Percentiles rank a stretch among this genome's conserved stretches.
Conservation (phyloP, 768 basidiomycete species). For the Auricularia auricula-judae region DNA sequence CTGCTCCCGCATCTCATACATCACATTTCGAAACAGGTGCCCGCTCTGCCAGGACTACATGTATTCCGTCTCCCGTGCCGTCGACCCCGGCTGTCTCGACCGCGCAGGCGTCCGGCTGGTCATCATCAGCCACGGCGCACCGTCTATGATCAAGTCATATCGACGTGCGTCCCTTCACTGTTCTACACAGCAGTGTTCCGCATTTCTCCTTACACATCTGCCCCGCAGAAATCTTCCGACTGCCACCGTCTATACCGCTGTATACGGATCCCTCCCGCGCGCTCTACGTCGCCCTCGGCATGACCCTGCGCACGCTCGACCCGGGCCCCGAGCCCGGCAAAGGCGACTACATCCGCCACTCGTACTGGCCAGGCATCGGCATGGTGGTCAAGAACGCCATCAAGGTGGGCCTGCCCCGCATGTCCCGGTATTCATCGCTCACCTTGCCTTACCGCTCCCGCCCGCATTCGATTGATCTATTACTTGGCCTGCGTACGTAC, state of each 20-base stretch:
- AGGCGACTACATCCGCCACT: slow-evolving; percentile 55
- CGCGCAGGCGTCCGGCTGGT: slow-evolving; percentile 47
- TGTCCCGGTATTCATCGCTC: neutral
- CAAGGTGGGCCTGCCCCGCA: slow-evolving; percentile 32
- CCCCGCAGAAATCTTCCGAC: slow-evolving; percentile 50
- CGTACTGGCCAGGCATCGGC: slow-evolving; percentile 55
- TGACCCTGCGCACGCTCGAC: slow-evolving; percentile 42
- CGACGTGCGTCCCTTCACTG: slow-evolving; percentile 29
- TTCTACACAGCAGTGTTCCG: neutral
- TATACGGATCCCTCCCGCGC: slow-evolving; percentile 69
- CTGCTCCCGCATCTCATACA: neutral
- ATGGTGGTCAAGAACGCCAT: slow-evolving; percentile 63
- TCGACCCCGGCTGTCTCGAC: slow-evolving; percentile 36
- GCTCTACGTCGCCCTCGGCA: slow-evolving; percentile 67
- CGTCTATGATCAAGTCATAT: slow-evolving; percentile 67
- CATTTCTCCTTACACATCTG: neutral
- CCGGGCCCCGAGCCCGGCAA: slow-evolving; percentile 31
- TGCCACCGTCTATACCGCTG: slow-evolving; percentile 45
- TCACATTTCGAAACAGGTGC: slow-evolving; percentile 33
- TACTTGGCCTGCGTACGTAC: no score
- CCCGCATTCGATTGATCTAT: no score
- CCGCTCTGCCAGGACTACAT: slow-evolving; percentile 84
- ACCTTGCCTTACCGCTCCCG: neutral
- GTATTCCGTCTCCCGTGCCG: slow-evolving; percentile 44
- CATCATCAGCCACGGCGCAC: slow-evolving; percentile 70